Evolutionary conservation across 768 basidiomycete genomes (phyloP).

Genomic region (Candolleomyces efflorescens): DNA sequence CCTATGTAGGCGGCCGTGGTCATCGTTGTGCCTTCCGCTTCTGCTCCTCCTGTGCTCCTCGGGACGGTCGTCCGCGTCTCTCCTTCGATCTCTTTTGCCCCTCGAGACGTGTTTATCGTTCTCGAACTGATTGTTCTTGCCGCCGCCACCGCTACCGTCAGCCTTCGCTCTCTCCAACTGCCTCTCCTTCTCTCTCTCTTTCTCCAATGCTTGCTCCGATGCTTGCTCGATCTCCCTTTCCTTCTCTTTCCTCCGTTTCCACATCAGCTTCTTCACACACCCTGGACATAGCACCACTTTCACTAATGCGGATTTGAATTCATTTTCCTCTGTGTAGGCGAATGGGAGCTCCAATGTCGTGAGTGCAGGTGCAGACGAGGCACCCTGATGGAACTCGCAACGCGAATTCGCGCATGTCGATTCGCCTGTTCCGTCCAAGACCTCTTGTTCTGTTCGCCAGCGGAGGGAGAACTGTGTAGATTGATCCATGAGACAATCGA

Average conservation of each 20-base stretch:
- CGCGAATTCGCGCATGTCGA: constrained; percentile 87
- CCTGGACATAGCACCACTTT: constrained; percentile 83
- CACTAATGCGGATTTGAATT: constrained; percentile 76
- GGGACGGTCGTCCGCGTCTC: no score
- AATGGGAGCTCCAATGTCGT: constrained; percentile 89
- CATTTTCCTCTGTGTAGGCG: constrained; percentile 76
- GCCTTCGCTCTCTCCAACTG: constrained; percentile 35
- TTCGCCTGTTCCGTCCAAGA: constrained; percentile 81
- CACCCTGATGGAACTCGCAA: constrained; percentile 59
- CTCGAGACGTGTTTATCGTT: no score
- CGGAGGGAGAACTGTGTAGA: constrained; percentile 86
- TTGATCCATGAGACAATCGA: no score
- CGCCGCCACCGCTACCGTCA: no score
- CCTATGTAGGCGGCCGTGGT: no score
- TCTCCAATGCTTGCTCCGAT: no score
- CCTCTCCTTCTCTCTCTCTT: constrained; percentile 9
- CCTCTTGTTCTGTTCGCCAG: constrained; percentile 92
- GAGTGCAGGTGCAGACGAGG: constrained; percentile 31
- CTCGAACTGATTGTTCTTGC: no score
- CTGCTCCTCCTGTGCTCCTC: no score
- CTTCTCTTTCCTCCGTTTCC: constrained; percentile 73
- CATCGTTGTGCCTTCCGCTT: no score
- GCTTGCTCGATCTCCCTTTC: background rate
- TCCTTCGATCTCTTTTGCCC: no score
- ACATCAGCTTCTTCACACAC: constrained; percentile 83